Conservation (phyloP, 1,139 yeast genomes). For the Blastobotrys indianensis region DNA sequence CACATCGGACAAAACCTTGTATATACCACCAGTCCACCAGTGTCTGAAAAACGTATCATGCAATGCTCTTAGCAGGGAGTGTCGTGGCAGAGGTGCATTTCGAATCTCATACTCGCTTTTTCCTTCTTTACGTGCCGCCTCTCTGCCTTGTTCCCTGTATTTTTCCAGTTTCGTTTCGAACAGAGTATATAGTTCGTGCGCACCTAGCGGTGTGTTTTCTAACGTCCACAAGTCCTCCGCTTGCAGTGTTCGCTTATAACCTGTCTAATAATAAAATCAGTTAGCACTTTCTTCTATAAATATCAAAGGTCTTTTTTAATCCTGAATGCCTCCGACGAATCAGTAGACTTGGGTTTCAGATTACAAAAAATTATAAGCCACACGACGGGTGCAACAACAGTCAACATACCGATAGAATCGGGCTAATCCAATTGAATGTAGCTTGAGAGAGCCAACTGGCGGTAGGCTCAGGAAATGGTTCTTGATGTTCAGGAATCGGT, state of each 20-base stretch:
- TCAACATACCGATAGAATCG: constrained; percentile 43
- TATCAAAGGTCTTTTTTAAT: too few species aligned
- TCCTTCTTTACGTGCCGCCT: constrained; percentile 22
- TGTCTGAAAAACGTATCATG: constrained; percentile 53
- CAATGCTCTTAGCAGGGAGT: constrained; percentile 42
- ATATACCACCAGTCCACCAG: constrained; percentile 41
- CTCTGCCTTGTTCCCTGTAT: constrained; percentile 36
- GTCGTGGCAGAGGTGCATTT: constrained; percentile 35
- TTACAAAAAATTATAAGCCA: background rate
- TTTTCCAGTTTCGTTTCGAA: constrained; percentile 39
- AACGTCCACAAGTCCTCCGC: constrained; percentile 57
- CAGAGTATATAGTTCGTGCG: constrained; percentile 35
- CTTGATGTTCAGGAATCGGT: constrained; percentile 27
- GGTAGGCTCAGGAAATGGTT: constrained; percentile 26
- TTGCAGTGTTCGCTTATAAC: constrained; percentile 61
- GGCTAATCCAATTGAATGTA: constrained; percentile 56
- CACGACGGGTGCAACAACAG: background rate
- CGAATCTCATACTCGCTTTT: constrained; percentile 21
- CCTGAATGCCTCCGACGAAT: background rate
- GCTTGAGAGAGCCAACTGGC: constrained; percentile 22
- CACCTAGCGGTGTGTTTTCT: constrained; percentile 48
- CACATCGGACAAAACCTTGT: constrained; percentile 45
- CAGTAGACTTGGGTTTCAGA: too few species aligned
- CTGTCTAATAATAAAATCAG: constrained; percentile 32
- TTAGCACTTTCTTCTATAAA: background rate